These are phyloP conservation scores for Rosa lucieae DNA, from an alignment of 306 rosid genomes.

Conservation along the genomic window DNA sequence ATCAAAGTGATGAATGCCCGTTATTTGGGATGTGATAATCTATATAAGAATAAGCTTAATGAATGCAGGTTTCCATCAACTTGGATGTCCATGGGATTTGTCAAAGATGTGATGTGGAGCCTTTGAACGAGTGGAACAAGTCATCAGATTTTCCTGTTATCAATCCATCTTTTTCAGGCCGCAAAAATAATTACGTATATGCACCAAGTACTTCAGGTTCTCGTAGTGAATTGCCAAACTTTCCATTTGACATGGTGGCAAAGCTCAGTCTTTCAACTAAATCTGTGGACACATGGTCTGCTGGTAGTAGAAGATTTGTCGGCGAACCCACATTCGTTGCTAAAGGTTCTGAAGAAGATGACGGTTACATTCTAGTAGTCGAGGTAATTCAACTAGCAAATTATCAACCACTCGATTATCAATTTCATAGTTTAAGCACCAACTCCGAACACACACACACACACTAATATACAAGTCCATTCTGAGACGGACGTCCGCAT, in stretches of 20 bases:
- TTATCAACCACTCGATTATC: background rate
- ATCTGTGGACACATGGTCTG: constrained; percentile 63
- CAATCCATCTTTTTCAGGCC: constrained; percentile 68
- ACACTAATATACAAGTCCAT: no score
- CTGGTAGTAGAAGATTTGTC: constrained; percentile 60
- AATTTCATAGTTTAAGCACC: background rate
- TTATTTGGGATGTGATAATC: no score
- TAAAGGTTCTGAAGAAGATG: constrained; percentile 54
- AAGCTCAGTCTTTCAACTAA: constrained; percentile 43
- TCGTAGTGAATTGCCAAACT: constrained; percentile 63
- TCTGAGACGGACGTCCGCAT: no score
- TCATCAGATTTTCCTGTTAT: constrained; percentile 73
- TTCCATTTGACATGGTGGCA: constrained; percentile 71
- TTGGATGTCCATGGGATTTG: constrained; percentile 44
- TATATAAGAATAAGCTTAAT: no score
- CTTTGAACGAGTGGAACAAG: constrained; percentile 51
- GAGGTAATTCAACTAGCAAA: constrained; percentile 46
- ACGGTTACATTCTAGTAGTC: constrained; percentile 81
- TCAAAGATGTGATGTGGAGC: constrained; percentile 48
- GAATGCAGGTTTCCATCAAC: constrained; percentile 53
- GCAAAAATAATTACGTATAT: constrained; percentile 56
- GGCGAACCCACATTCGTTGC: constrained; percentile 87
- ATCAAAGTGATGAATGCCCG: no score
- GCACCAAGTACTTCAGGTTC: constrained; percentile 74
- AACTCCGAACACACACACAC: background rate